A percentile compares a stretch with the other conserved stretches of the same genome.
Evolutionary conservation across 306 rosid genomes (phyloP).

Genomic region (Sicyos edulis): DNA sequence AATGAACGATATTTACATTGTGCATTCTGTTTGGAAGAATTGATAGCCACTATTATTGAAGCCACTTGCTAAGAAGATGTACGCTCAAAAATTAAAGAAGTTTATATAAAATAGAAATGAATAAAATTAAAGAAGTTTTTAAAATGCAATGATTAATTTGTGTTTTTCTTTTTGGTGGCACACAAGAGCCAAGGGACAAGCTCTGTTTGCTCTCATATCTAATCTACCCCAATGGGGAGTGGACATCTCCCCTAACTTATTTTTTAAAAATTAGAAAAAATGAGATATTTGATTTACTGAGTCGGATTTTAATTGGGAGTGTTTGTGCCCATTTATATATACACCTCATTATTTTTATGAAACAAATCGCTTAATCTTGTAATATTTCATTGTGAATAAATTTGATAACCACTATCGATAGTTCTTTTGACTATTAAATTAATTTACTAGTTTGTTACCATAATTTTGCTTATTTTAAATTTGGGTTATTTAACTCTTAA

Average conservation of each 20-base stretch:
- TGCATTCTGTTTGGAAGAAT: background rate
- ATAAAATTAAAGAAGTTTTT: background rate
- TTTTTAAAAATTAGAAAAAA: background rate
- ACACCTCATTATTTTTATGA: too few relatives aligned
- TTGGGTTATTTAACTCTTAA: too few relatives aligned
- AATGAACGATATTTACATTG: background rate
- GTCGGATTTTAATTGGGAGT: too few relatives aligned
- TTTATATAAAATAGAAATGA: too few relatives aligned
- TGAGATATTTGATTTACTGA: too few relatives aligned
- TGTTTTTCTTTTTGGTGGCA: slow-evolving; percentile 11
- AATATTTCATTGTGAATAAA: too few relatives aligned
- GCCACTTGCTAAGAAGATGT: background rate
- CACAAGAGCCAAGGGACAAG: background rate
- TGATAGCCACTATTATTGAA: background rate
- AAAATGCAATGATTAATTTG: background rate
- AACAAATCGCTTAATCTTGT: too few relatives aligned
- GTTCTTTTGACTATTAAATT: too few relatives aligned
- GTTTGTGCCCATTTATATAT: too few relatives aligned
- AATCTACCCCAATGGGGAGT: background rate
- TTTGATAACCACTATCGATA: too few relatives aligned
- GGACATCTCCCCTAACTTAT: background rate
- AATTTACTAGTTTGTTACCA: too few relatives aligned
- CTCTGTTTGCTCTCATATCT: background rate
- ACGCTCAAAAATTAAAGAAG: background rate
- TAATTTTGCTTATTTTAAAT: too few relatives aligned